Evolutionary conservation across 176 grass and related monocot genomes (phyloP), one percentile per base, ranked within the genome.

Genomic region (Otatea glauca): DNA sequence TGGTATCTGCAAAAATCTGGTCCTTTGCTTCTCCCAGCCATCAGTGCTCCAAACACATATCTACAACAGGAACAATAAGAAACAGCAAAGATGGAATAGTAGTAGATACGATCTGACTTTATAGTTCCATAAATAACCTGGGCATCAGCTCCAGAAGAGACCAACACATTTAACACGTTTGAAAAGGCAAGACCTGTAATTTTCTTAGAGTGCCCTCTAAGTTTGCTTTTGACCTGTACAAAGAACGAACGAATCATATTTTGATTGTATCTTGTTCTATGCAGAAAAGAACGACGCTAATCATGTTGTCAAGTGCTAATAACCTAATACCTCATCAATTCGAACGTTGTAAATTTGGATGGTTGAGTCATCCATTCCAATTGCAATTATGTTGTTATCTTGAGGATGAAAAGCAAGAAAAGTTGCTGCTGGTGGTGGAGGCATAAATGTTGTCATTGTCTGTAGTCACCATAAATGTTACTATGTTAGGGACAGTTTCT

Each of bases 401-500:
- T 98, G 96, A 85, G 96, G 96, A 78, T 98, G 96, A 81, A 98
- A 98, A 45, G 96, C 96, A 75, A 98, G 91, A 81, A 95, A 98
- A 75, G 96, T 98, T 66, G 96, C 96, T 80, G 96, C 96, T 6
- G 96, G 96, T 48, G 96, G 93, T 51, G 96, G 85, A 56, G 96
- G 87, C 96, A 98, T 98, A 83, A 98, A 98, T 61, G 96, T 98
- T 68, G 96, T 98, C 96, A 98, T 98, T 11, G 93, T 93, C 96
- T 98, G 72, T 65, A 72, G 61, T 67, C 49, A 68, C 53, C 49
- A 83, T 60, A 86, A 66, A 59, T 1, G 29, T 42, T 42, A 42
- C 41, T 9, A 42, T 9, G 41, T 87, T 41, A 83, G 82, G 45
- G 11, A 17, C 68, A 84, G 61, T 75, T 76, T 84, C 67, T 56